These are phyloP conservation scores for Solanum commersonii DNA, from an alignment of 257 asterid species.

Conservation along the genomic window DNA sequence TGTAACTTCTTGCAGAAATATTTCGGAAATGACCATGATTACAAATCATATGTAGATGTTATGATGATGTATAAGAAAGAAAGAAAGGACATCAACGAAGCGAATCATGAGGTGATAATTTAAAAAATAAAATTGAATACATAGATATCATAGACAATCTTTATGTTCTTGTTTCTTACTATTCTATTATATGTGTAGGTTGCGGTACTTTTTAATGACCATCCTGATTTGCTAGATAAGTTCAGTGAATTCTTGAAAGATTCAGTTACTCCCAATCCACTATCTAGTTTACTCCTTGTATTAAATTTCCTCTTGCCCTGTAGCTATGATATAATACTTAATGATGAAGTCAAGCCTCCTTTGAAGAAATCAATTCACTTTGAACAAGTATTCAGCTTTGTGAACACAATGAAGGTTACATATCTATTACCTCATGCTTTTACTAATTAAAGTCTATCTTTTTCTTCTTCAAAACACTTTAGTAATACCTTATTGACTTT, in stretches of 20 bases:
- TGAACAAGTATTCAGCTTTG: background rate
- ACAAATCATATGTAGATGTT: background rate
- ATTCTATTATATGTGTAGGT: background rate
- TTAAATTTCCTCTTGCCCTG: background rate
- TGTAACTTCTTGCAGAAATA: background rate
- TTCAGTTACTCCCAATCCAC: background rate
- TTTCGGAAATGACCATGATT: background rate
- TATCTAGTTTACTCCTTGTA: background rate
- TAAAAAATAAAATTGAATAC: accelerated
- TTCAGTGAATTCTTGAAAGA: background rate
- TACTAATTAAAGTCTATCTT: too few relatives aligned
- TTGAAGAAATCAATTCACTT: background rate
- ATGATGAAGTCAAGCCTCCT: background rate
- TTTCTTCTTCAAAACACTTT: background rate
- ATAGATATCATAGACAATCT: background rate
- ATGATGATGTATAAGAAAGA: background rate
- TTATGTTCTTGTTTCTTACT: background rate
- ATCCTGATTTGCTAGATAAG: background rate
- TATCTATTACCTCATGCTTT: background rate
- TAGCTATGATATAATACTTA: background rate
- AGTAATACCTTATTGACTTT: background rate
- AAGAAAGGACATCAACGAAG: background rate
- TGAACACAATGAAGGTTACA: background rate
- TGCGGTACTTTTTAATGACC: background rate
- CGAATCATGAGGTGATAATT: background rate